phyloP scores from a whole-genome alignment of 805 yeast species.

The Blastobotrys peoriensis region DNA sequence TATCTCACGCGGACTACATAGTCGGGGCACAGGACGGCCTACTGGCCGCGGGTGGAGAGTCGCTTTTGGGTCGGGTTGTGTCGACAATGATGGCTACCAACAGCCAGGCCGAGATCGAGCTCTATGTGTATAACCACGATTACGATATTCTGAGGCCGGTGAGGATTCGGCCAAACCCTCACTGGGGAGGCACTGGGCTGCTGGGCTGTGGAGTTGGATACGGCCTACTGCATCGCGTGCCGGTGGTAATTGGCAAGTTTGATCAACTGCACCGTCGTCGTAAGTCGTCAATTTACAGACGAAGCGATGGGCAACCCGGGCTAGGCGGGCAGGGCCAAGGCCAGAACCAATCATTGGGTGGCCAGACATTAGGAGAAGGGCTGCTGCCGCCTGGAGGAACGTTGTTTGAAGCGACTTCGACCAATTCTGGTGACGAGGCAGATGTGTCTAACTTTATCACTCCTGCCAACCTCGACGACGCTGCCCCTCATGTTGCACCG shows the following conservation, averaged over 20 bases:
- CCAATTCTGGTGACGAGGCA: slow-evolving; percentile 1
- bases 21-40: slow-evolving; percentile 85
- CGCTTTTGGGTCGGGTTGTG: slow-evolving; percentile 61
- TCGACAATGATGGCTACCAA: slow-evolving; percentile 33
- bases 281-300: background rate
- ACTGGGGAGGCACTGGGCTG: slow-evolving; percentile 79
- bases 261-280: slow-evolving; percentile 6
- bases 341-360: background rate
- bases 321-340: background rate
- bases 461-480: slow-evolving; percentile 15
- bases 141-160: slow-evolving; percentile 83
- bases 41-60: slow-evolving; percentile 82
- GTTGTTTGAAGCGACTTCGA: slow-evolving; percentile 31
- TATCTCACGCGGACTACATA: slow-evolving; percentile 82
- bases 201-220: slow-evolving; percentile 95
- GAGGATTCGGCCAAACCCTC: slow-evolving; percentile 62
- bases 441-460: slow-evolving; percentile 14
- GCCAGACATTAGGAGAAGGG: slow-evolving; percentile 1
- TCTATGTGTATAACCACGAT: slow-evolving; percentile 83
- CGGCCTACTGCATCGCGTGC: slow-evolving; percentile 82
- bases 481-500: slow-evolving; percentile 5
- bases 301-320: too few species aligned
- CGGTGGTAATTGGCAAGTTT: slow-evolving; percentile 42
- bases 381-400: slow-evolving; percentile 33
- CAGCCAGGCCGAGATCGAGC: slow-evolving; percentile 36